Evolutionary conservation across 2,329 filamentous ascomycete genomes (phyloP).

Genomic region (Fusarium foetens): DNA sequence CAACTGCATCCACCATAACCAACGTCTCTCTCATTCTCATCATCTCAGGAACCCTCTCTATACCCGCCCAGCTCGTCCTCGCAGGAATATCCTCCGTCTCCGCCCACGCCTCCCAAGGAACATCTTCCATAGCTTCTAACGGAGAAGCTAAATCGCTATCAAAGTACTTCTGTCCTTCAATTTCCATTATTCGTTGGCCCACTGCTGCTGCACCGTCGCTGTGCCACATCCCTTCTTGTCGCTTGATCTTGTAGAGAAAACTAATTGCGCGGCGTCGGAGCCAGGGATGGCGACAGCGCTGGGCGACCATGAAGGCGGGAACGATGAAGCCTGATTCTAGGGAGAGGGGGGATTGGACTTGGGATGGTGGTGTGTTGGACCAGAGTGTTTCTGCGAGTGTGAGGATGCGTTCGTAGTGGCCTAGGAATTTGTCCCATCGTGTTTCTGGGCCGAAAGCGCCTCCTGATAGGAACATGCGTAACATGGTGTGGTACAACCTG

Average conservation of each 20-base stretch:
- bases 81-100: conserved; percentile 12
- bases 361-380: conserved; percentile 25
- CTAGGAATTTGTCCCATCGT: conserved; percentile 45
- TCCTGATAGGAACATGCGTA: conserved; percentile 33
- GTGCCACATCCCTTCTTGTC: conserved; percentile 49
- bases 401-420: conserved; percentile 45
- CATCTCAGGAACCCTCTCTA: conserved; percentile 34
- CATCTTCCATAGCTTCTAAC: background rate
- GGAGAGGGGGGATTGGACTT: conserved; percentile 39
- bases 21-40: conserved; percentile 39
- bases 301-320: conserved; percentile 42
- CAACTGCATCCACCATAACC: conserved; percentile 38
- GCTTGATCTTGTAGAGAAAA: conserved; percentile 41
- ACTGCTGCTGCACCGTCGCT: conserved; percentile 46
- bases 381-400: conserved; percentile 29
- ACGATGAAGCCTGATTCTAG: conserved; percentile 49
- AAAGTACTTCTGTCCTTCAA: conserved; percentile 38
- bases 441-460: conserved; percentile 41
- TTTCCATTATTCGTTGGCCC: conserved; percentile 28
- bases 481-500: conserved; percentile 46
- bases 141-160: conserved; percentile 15
- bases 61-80: conserved; percentile 36
- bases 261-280: conserved; percentile 42
- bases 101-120: conserved; percentile 42
- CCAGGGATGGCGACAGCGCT: conserved; percentile 47